These are phyloP conservation scores for Penicillium psychrosexuale DNA, from an alignment of 2,329 filamentous ascomycete species.

Conservation along the genomic window DNA sequence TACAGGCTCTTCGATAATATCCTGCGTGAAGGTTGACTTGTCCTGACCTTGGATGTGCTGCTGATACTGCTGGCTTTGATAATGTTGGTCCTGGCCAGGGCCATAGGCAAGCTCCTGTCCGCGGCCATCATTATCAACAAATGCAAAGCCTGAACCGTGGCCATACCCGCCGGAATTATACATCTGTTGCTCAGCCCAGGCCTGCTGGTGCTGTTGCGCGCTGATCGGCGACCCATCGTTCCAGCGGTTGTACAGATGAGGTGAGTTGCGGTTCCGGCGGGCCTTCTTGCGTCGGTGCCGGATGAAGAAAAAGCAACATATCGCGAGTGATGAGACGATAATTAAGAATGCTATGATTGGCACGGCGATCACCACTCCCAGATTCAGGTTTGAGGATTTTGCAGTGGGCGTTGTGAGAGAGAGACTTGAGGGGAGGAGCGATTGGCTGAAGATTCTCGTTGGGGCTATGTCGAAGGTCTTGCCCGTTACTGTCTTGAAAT, in stretches of 20 bases:
- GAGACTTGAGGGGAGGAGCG: constrained; percentile 36
- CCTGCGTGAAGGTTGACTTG: constrained; percentile 7
- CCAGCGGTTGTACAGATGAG: constrained; percentile 36
- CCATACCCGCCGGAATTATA: constrained; percentile 13
- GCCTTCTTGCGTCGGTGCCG: constrained; percentile 41
- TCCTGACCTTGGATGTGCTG: constrained; percentile 6
- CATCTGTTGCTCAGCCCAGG: constrained; percentile 9
- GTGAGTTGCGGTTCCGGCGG: constrained; percentile 25
- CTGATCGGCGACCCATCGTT: constrained; percentile 32
- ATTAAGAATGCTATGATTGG: constrained; percentile 45
- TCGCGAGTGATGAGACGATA: constrained; percentile 29
- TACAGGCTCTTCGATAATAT: constrained; percentile 7
- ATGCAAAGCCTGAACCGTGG: constrained; percentile 21
- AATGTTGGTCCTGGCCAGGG: neutral
- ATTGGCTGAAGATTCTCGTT: constrained; percentile 41
- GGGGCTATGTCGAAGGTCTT: constrained; percentile 40
- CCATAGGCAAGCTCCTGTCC: constrained; percentile 22
- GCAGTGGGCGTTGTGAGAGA: constrained; percentile 19
- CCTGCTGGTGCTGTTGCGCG: constrained; percentile 22
- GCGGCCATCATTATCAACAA: constrained; percentile 30
- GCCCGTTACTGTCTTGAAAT: constrained; percentile 37
- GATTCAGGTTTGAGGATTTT: constrained; percentile 24
- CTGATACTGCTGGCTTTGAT: constrained; percentile 6
- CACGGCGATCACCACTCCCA: constrained; percentile 43
- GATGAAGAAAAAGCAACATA: constrained; percentile 45